These are phyloP conservation scores for Leishmania braziliensis DNA, from an alignment of 208 protist genomes.

Conservation along the genomic window DNA sequence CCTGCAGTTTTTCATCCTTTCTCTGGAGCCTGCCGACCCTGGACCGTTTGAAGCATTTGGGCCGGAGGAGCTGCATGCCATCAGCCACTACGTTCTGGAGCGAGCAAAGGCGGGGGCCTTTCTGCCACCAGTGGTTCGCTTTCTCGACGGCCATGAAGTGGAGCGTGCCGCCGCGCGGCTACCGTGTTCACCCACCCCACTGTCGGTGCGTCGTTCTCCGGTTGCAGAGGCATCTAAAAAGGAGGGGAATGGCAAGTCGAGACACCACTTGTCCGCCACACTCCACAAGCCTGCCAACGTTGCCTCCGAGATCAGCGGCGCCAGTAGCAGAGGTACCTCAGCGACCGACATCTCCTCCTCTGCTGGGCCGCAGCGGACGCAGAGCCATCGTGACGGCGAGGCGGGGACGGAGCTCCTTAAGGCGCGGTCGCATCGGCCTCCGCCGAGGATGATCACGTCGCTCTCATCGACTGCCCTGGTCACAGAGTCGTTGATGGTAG, in stretches of 20 bases:
- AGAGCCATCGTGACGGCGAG: neutral
- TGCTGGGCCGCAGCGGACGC: neutral
- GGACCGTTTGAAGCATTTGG: constrained; percentile 55
- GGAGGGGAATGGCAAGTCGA: neutral
- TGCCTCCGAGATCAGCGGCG: neutral
- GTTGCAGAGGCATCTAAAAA: neutral
- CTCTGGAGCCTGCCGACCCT: constrained; percentile 48
- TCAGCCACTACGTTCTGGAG: constrained; percentile 39
- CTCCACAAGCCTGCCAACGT: neutral
- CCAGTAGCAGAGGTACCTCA: neutral
- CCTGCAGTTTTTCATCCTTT: constrained; percentile 54
- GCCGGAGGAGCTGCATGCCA: constrained; percentile 50
- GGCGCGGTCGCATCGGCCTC: neutral
- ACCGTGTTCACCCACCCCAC: neutral
- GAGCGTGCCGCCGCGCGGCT: constrained; percentile 6
- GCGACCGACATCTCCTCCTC: too few species aligned
- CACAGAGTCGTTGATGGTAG: neutral
- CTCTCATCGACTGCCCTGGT: neutral
- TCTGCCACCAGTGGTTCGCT: constrained; percentile 58
- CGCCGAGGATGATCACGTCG: neutral
- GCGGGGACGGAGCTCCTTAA: neutral
- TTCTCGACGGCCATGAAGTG: constrained; percentile 35
- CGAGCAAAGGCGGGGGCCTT: constrained; percentile 17
- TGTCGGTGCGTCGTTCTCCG: neutral
- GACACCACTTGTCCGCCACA: neutral